Evolutionary conservation across 2,329 filamentous ascomycete species (phyloP), one percentile per base, ranked within the genome.

Genomic region (Fusarium hostae): DNA sequence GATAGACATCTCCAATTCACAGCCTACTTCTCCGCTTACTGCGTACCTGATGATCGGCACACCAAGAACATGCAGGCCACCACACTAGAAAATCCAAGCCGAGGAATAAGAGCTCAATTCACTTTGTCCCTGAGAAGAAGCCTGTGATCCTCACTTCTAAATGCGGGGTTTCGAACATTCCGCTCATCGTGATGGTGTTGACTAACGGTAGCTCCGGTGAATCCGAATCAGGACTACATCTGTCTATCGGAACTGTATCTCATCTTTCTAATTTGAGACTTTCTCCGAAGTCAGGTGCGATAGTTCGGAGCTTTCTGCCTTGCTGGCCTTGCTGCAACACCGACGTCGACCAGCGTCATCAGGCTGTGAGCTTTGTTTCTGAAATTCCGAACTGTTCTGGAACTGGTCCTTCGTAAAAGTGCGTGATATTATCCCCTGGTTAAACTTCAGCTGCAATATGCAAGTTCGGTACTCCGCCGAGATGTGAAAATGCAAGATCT

Each of bases 21-120:
- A 55, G 35, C 40, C 43, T 52, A 20, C 44, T 32, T 50, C 47
- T 43, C n/a, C 37, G 40, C 60, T 52, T 54, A 63, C 62, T 45
- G 41, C 50, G 70, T 75, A 65, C 72, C 68, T 75, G 72, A 66
- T 66, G 72, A 73, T 71, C 68, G 59, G 44, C 65, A 32, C 54
- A 32, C 44, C 30, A 35, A 48, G 54, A 43, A 59, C 63, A 73
- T 75, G 73, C 71, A 74, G 50, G 47, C 63, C 65, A 24, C 55
- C 68, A 70, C 70, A 57, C 60, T 37, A 54, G 45, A 34, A 41
- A 58, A 59, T 54, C 40, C 26, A 37, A 64, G 64, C 73, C 73
- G 73, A 75, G 73, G 73, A 57, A 74, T 60, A 64, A 63, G 47
- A 24, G n/a, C 11, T 34, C 41, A 20, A 13, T 40, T 26, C 54